Percentiles rank a stretch among this genome's conserved stretches.
phyloP scores from a whole-genome alignment of 2,329 filamentous ascomycete genomes.

The Paracamarosporium sp. region DNA sequence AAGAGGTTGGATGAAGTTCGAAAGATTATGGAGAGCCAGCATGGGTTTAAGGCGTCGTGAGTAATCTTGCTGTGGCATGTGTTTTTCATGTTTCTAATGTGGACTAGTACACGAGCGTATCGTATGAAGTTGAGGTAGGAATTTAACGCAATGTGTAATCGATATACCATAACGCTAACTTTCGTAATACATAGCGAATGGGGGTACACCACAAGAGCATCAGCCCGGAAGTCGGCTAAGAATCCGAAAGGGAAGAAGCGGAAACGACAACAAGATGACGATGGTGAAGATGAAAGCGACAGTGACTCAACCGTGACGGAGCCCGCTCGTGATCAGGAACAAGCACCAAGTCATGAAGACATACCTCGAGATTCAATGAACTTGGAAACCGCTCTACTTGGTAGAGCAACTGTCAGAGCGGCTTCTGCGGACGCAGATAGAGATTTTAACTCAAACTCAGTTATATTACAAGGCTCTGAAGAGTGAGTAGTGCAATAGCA shows the following conservation, averaged over 20 bases:
- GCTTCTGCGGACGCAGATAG: not conserved
- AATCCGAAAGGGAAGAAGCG: constrained; percentile 5
- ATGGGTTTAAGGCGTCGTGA: constrained; percentile 45
- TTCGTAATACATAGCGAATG: constrained; percentile 29
- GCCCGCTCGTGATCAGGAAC: not conserved
- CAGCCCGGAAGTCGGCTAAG: constrained; percentile 12
- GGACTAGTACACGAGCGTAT: constrained; percentile 41
- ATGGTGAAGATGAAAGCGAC: constrained; percentile 11
- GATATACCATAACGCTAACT: not conserved
- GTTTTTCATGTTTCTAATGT: not conserved
- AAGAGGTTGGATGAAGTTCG: constrained; percentile 42
- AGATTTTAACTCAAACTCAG: not conserved
- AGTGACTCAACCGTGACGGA: constrained; percentile 5
- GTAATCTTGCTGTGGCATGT: constrained; percentile 10
- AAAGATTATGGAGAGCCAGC: constrained; percentile 38
- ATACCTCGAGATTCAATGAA: not conserved
- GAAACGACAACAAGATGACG: constrained; percentile 3
- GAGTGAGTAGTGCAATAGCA: constrained; percentile 5
- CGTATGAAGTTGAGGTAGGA: constrained; percentile 38
- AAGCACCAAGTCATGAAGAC: not conserved
- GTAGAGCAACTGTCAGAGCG: constrained; percentile 1
- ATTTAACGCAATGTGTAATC: not conserved
- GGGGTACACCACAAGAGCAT: constrained; percentile 35
- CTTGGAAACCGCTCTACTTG: constrained; percentile 8
- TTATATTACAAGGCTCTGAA: constrained; percentile 8